A percentile compares a stretch with the other conserved stretches of the same genome.
Conservation (phyloP, 306 rosid species). For the Morella rubra region DNA sequence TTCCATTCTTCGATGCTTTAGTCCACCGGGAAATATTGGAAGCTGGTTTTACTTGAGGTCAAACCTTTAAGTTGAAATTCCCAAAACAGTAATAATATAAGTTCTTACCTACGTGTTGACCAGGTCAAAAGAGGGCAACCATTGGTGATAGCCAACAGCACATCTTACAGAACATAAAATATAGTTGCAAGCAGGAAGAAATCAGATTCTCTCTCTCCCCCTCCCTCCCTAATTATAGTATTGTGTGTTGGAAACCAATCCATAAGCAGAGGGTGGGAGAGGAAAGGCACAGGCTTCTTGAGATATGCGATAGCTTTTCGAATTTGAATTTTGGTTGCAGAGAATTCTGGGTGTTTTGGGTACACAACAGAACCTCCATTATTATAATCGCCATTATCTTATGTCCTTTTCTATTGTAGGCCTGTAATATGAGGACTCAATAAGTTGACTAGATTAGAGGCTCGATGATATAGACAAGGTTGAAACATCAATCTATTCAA, state of each 20-base stretch:
- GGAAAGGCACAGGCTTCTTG: constrained; percentile 31
- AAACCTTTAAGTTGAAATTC: constrained; percentile 30
- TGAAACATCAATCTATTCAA: constrained; percentile 41
- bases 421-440: not conserved
- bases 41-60: constrained; percentile 14
- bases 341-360: constrained; percentile 27
- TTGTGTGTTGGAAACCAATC: too few relatives aligned
- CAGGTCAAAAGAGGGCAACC: constrained; percentile 49
- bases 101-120: constrained; percentile 43
- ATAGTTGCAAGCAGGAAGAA: not conserved
- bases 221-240: constrained; percentile 11
- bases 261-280: constrained; percentile 12
- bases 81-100: constrained; percentile 14
- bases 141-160: constrained; percentile 34
- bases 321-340: constrained; percentile 29
- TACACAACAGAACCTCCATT: not conserved
- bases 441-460: constrained; percentile 16
- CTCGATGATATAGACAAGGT: constrained; percentile 9
- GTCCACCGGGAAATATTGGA: not conserved
- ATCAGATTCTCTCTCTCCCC: constrained; percentile 19
- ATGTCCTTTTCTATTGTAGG: too few relatives aligned
- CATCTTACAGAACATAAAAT: not conserved
- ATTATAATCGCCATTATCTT: not conserved
- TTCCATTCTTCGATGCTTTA: constrained; percentile 22
- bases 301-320: constrained; percentile 26